Conservation (phyloP, 495 filamentous ascomycete species). For the Annulohypoxylon moriforme region DNA sequence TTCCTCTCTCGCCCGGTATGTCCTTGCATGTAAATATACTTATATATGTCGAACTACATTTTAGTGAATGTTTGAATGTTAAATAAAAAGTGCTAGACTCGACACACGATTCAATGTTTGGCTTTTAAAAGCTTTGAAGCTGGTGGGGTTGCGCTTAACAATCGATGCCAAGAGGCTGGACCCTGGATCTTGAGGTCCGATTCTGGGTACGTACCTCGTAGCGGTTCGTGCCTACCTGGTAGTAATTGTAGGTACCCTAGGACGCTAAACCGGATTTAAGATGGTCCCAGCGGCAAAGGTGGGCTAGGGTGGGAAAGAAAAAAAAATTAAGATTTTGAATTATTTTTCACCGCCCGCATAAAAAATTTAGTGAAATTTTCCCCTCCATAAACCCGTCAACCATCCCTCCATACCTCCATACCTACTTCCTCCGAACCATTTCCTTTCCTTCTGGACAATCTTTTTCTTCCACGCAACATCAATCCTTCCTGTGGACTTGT, state of each 20-base stretch:
- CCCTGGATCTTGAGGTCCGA: constrained; percentile 16
- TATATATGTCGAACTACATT: background rate
- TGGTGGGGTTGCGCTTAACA: background rate
- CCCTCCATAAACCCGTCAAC: constrained; percentile 20
- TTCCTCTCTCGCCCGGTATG: background rate
- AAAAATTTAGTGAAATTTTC: constrained; percentile 39
- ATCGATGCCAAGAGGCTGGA: constrained; percentile 21
- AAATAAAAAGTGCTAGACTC: background rate
- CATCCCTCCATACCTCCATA: constrained; percentile 23
- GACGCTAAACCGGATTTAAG: constrained; percentile 37
- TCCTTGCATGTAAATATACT: background rate
- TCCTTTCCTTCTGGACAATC: constrained; percentile 13
- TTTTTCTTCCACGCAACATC: constrained; percentile 26
- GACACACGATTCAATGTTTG: background rate
- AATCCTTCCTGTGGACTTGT: constrained; percentile 18
- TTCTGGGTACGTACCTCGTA: constrained; percentile 9
- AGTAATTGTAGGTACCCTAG: constrained; percentile 4
- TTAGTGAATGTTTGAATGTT: background rate
- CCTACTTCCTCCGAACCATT: constrained; percentile 27
- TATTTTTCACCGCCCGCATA: constrained; percentile 43
- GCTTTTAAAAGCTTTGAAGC: background rate
- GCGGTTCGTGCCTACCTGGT: background rate
- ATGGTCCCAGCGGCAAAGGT: constrained; percentile 33
- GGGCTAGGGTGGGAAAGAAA: constrained; percentile 32
- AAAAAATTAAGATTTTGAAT: constrained; percentile 40